Conservation (phyloP, 257 asterid species). For the Cruciata laevipes region DNA sequence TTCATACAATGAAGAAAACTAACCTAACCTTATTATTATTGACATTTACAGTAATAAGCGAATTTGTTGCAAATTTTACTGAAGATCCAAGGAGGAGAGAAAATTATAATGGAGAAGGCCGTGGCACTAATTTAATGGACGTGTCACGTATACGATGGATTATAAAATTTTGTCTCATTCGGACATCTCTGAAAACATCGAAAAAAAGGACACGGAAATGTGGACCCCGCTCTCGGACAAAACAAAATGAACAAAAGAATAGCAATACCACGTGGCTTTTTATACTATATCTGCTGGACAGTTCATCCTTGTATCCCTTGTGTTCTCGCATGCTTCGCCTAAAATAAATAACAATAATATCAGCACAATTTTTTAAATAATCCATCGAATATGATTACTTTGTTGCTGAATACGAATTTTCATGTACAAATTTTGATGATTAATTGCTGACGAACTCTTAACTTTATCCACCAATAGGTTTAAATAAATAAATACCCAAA, state of each 20-base stretch:
- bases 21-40: too few relatives aligned
- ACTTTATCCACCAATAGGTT: too few relatives aligned
- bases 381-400: too few relatives aligned
- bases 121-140: not conserved
- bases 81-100: not conserved
- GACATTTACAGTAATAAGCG: too few relatives aligned
- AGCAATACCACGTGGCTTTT: conserved; percentile 7
- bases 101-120: conserved; percentile 7
- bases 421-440: too few relatives aligned
- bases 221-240: conserved; percentile 11
- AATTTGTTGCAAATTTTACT: not conserved
- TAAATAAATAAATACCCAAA: too few relatives aligned
- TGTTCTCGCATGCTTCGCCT: not conserved
- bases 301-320: not conserved
- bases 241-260: not conserved
- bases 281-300: too few relatives aligned
- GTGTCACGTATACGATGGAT: conserved; percentile 4
- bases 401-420: too few relatives aligned
- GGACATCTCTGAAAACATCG: conserved; percentile 14
- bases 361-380: not conserved
- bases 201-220: conserved; percentile 17
- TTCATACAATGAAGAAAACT: too few relatives aligned
- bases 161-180: conserved; percentile 18
- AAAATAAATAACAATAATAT: too few relatives aligned
- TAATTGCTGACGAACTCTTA: too few relatives aligned